These are phyloP conservation scores for Tylopilus balloui DNA, from an alignment of 768 basidiomycete genomes.

Conservation along the genomic window DNA sequence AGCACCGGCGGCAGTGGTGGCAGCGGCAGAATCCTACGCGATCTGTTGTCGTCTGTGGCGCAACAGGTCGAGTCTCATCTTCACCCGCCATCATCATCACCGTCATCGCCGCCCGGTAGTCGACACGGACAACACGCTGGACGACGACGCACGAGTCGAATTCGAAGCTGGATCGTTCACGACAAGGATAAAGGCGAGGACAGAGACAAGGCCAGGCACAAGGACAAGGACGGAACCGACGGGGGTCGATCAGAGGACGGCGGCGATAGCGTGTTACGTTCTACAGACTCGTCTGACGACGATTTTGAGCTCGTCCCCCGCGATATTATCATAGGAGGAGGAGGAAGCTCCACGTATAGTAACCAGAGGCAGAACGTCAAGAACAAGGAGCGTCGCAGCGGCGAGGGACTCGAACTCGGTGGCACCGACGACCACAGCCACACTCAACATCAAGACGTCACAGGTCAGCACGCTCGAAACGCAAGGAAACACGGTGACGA, in stretches of 20 bases:
- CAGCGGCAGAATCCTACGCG: too few relatives aligned
- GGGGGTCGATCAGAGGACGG: not conserved
- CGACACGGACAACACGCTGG: not conserved
- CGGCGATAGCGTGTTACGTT: constrained; percentile 14
- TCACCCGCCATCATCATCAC: not conserved
- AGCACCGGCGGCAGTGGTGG: not conserved
- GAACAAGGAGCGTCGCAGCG: too few relatives aligned
- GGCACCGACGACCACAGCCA: not conserved
- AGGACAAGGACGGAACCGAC: not conserved
- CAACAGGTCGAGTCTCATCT: constrained; percentile 25
- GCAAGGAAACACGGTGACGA: too few relatives aligned
- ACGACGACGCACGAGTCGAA: constrained; percentile 14
- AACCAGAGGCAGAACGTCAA: too few relatives aligned
- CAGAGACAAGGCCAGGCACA: not conserved
- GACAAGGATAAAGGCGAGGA: too few relatives aligned
- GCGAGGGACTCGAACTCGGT: too few relatives aligned
- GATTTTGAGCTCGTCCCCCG: not conserved
- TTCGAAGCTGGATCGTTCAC: constrained; percentile 10
- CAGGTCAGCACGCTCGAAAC: not conserved
- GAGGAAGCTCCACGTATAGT: not conserved
- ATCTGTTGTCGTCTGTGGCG: constrained; percentile 21
- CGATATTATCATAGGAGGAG: not conserved
- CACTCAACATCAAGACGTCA: too few relatives aligned
- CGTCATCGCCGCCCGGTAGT: not conserved
- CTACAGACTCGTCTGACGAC: constrained; percentile 16